Percentiles rank a stretch among this genome's conserved stretches.
Evolutionary conservation across 2,329 filamentous ascomycete species (phyloP).

Genomic region (Chlorencoelia australis): DNA sequence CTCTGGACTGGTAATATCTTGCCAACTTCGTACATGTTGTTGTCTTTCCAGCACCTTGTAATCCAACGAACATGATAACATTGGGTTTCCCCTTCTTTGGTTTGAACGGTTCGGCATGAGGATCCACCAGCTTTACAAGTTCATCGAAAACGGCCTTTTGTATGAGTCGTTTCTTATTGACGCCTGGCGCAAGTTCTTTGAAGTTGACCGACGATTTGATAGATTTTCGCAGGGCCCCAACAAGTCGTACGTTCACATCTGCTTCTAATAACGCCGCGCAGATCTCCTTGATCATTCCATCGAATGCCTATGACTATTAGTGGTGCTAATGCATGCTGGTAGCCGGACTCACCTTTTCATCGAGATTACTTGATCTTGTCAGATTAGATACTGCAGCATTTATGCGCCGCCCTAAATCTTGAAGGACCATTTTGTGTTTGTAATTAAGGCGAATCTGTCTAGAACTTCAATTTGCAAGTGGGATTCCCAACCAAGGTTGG

Average conservation of each 20-base stretch:
- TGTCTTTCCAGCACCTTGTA: slow-evolving; percentile 96
- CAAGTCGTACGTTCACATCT: slow-evolving; percentile 93
- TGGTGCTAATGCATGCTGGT: slow-evolving; percentile 3
- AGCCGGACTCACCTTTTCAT: slow-evolving; percentile 66
- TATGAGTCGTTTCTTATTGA: slow-evolving; percentile 97
- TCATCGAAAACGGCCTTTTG: slow-evolving; percentile 98
- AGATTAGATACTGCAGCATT: slow-evolving; percentile 92
- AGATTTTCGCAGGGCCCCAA: slow-evolving; percentile 82
- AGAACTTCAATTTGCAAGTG: slow-evolving; percentile 4
- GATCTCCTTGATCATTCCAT: slow-evolving; percentile 97
- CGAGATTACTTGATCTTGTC: slow-evolving; percentile 82
- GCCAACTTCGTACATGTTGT: slow-evolving; percentile 97
- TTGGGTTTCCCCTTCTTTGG: slow-evolving; percentile 94
- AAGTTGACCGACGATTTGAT: slow-evolving; percentile 91
- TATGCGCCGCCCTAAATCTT: slow-evolving; percentile 97
- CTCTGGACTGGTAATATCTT: slow-evolving; percentile 84
- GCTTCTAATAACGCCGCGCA: slow-evolving; percentile 90
- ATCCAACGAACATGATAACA: slow-evolving; percentile 98
- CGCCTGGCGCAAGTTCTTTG: slow-evolving; percentile 78
- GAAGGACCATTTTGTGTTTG: slow-evolving; percentile 75
- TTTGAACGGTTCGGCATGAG: slow-evolving; percentile 90
- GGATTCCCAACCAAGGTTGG: slow-evolving; percentile 3
- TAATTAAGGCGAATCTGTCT: slow-evolving; percentile 7
- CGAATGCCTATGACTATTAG: slow-evolving; percentile 64
- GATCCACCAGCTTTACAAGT: slow-evolving; percentile 89